phyloP scores from a whole-genome alignment of 768 basidiomycete genomes.

The Amanita phalloides region DNA sequence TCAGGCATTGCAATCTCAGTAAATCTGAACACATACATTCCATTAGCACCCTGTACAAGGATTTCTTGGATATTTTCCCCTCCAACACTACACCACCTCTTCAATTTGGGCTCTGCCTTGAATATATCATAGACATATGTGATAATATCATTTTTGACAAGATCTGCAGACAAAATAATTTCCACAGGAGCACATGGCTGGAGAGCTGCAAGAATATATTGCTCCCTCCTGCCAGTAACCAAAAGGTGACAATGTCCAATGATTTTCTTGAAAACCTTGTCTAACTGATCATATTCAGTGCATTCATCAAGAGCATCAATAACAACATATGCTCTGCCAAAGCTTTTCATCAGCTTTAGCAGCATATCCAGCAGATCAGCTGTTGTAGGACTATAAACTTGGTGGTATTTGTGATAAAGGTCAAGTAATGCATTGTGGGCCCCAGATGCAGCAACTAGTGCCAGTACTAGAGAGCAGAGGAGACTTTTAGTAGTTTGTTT shows the following conservation, averaged over 20 bases:
- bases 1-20: no score
- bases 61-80: neutral
- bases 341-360: neutral
- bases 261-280: neutral
- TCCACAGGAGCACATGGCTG: neutral
- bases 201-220: neutral
- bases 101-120: neutral
- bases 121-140: neutral
- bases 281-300: neutral
- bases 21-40: neutral
- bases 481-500: neutral
- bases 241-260: neutral
- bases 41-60: neutral
- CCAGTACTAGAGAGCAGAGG: neutral
- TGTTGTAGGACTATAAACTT: neutral
- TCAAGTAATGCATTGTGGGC: neutral
- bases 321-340: neutral
- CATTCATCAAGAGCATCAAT: conserved; percentile 6
- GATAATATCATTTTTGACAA: neutral
- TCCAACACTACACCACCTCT: neutral
- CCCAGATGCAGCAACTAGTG: neutral
- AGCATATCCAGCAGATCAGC: neutral
- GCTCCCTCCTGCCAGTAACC: neutral
- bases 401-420: neutral
- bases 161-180: neutral